Percentiles rank a stretch among this genome's conserved stretches.
Conservation (phyloP, 148 eudicot genomes). For the Chenopodium formosanum region DNA sequence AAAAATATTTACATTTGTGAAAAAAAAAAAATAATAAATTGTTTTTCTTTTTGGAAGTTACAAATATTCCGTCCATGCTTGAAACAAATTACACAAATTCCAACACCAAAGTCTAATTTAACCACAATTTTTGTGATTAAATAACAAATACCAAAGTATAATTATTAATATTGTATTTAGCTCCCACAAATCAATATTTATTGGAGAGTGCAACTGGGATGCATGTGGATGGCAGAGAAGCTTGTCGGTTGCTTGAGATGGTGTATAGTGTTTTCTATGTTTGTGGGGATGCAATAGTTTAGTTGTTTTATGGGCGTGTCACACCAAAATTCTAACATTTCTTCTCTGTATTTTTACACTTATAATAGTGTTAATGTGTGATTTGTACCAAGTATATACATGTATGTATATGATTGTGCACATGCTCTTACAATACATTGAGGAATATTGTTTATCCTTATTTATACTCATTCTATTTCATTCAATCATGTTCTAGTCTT, state of each 20-base stretch:
- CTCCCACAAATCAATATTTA: neutral
- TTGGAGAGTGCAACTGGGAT: constrained; percentile 9
- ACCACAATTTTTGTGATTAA: neutral
- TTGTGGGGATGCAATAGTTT: constrained; percentile 18
- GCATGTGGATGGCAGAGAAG: constrained; percentile 45
- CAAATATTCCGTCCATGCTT: neutral
- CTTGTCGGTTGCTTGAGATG: constrained; percentile 32
- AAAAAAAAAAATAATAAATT: neutral
- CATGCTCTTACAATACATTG: neutral
- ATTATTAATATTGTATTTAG: neutral
- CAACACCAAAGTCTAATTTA: neutral
- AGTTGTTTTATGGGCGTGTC: neutral
- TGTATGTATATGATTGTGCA: neutral
- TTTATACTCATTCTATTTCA: neutral
- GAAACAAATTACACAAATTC: neutral
- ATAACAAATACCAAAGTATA: neutral
- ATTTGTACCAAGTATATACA: neutral
- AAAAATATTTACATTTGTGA: no score
- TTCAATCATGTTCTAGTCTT: neutral
- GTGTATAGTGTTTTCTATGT: neutral
- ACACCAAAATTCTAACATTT: neutral
- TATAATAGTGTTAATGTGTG: neutral
- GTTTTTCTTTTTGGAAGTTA: neutral
- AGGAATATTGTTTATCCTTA: neutral
- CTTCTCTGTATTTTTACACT: neutral